Evolutionary conservation across 345 rosid species (phyloP).

Genomic region (Clausena lansium): DNA sequence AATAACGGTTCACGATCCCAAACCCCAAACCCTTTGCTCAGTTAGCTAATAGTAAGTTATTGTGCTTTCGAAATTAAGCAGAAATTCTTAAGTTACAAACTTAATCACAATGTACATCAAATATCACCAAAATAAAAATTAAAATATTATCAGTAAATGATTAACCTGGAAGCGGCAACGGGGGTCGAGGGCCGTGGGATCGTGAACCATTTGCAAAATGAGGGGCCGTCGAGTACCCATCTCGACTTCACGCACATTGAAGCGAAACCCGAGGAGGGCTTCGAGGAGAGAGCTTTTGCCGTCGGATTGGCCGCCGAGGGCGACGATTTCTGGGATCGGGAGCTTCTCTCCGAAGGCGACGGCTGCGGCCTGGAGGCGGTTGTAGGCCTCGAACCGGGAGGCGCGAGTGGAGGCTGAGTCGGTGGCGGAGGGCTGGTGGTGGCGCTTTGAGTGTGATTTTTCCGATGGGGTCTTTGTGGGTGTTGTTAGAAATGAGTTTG

Average conservation of each 20-base stretch:
- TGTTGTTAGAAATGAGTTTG: slow-evolving; percentile 43
- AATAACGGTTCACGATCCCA: too few relatives aligned
- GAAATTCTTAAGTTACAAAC: neutral
- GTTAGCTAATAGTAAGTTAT: neutral
- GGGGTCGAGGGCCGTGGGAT: slow-evolving; percentile 77
- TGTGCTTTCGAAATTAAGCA: neutral
- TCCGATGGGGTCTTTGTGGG: slow-evolving; percentile 60
- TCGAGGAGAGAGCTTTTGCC: slow-evolving; percentile 96
- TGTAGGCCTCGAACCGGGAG: slow-evolving; percentile 93
- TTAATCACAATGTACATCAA: neutral
- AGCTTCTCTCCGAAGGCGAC: slow-evolving; percentile 98
- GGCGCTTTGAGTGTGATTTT: slow-evolving; percentile 31
- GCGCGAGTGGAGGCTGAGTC: slow-evolving; percentile 30
- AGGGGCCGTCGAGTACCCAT: slow-evolving; percentile 97
- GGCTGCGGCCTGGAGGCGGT: slow-evolving; percentile 87
- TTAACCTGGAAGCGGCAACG: slow-evolving; percentile 86
- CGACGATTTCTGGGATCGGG: slow-evolving; percentile 95
- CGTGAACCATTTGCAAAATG: slow-evolving; percentile 95
- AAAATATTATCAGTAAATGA: too few relatives aligned
- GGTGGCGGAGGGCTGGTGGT: slow-evolving; percentile 27
- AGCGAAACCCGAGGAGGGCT: slow-evolving; percentile 90
- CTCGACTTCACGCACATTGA: slow-evolving; percentile 94
- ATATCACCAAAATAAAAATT: neutral
- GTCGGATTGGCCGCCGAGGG: slow-evolving; percentile 94
- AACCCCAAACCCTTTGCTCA: neutral